Base-by-base conservation (phyloP, 2,329 filamentous ascomycete species). In the Lecanicillium sp. region DNA sequence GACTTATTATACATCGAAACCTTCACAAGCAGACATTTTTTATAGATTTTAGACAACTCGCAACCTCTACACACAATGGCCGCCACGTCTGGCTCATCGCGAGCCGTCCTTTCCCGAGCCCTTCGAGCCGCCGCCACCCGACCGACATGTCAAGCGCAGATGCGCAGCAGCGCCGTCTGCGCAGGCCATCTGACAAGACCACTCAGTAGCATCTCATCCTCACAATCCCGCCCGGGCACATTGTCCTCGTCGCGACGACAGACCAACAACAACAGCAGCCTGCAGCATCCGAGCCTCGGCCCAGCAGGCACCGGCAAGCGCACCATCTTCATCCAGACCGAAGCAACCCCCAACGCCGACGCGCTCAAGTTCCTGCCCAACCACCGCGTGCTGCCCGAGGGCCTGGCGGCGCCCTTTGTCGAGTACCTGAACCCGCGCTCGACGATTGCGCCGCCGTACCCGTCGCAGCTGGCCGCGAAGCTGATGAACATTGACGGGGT, bases 271-370 rank as follows among this genome's bases (percentile, higher is more conserved):
- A 29, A 6, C 31, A 7, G 9, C 43, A 38, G 37, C 46, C 33
- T n/a, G 39, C 29, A 44, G 13, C 40, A 41, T 18, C 48, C 53
- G 11, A 42, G 48, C 34, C 45, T 54, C 30, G 46, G 49, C 43
- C 39, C 51, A 31, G 47, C 53, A 36, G 22, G 22, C 22, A 25
- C 22, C 7, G 22, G 22, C 22, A 25, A 25, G 22, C 22, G 90
- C 47, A 88, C 80, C 17, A 94, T 98, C 62, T 98, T 96, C 69
- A 98, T 98, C 56, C 92, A 98, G 65, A 96, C 90, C 5, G 90
- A 96, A 57, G 77, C 75, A 48, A 98, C 92, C 2, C 92, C 92
- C 18, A 98, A 98, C 63, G 72, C 80, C n/a, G 88, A 96, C 67
- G 89, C 88, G 25, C 74, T 96, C 54, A 98, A 98, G 67, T 98